Conservation (phyloP, 2,329 filamentous ascomycete genomes). For the Penicillium sp. region DNA sequence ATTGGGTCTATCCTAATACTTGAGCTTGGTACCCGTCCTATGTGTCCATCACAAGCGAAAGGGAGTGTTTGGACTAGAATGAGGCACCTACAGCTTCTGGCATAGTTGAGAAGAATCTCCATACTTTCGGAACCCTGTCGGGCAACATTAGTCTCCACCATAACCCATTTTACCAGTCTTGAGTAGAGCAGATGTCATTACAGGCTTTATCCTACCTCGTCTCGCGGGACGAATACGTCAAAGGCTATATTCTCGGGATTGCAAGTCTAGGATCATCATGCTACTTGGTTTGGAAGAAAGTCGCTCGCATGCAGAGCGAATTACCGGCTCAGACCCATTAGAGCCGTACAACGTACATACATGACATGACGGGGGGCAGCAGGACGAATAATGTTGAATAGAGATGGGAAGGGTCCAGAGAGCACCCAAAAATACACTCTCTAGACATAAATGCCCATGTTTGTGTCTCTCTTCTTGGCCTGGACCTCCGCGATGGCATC, state of each 20-base stretch:
- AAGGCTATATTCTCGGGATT: not conserved
- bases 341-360: conserved; percentile 23
- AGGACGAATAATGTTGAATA: conserved; percentile 11
- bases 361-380: conserved; percentile 21
- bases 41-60: too few species aligned
- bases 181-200: not conserved
- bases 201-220: not conserved
- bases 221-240: not conserved
- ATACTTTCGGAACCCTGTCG: too few species aligned
- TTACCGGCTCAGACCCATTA: conserved; percentile 19
- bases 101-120: too few species aligned
- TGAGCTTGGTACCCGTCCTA: too few species aligned
- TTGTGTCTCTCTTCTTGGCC: conserved; percentile 82
- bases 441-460: conserved; percentile 49
- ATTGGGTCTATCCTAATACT: too few species aligned
- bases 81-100: too few species aligned
- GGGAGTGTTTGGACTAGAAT: too few species aligned
- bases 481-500: conserved; percentile 95
- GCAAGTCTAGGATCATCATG: conserved; percentile 18
- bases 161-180: not conserved
- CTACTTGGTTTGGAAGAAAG: conserved; percentile 17
- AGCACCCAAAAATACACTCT: not conserved
- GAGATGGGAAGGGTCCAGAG: conserved; percentile 7
- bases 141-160: too few species aligned
- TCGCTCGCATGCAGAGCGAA: conserved; percentile 23